A percentile compares a stretch with the other conserved stretches of the same genome.
phyloP scores from a whole-genome alignment of 2,329 filamentous ascomycete species.

The Sordariomycetes sp. region DNA sequence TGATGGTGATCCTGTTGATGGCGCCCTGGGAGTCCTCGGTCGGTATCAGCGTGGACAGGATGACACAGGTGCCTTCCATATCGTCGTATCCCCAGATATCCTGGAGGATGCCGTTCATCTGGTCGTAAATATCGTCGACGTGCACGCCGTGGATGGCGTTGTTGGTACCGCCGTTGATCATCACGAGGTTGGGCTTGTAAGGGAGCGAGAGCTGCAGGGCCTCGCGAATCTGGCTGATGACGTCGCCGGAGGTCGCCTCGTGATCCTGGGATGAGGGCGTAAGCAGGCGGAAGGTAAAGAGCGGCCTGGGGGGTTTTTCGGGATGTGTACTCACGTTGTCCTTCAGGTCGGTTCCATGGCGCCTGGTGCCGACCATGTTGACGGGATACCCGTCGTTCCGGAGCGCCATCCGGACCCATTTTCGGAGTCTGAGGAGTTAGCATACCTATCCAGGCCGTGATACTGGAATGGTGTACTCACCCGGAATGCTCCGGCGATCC shows the following conservation, averaged over 20 bases:
- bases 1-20: constrained; percentile 19
- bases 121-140: constrained; percentile 6
- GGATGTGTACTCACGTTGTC: constrained; percentile 3
- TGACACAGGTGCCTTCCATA: constrained; percentile 7
- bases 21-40: constrained; percentile 12
- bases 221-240: not conserved
- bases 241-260: not conserved
- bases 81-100: constrained; percentile 3
- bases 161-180: constrained; percentile 13
- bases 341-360: constrained; percentile 26
- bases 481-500: constrained; percentile 9
- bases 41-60: constrained; percentile 11
- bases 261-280: not conserved
- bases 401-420: constrained; percentile 16
- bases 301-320: not conserved
- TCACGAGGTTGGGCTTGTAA: constrained; percentile 11
- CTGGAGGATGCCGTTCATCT: constrained; percentile 10
- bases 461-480: not conserved
- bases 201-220: not conserved
- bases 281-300: not conserved
- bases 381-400: constrained; percentile 14
- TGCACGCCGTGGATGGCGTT: constrained; percentile 9
- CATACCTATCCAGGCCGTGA: too few species aligned
- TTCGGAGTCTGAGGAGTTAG: constrained; percentile 20
- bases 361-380: constrained; percentile 28